Evolutionary conservation across 345 rosid genomes (phyloP), one percentile per base, ranked within the genome.

Genomic region (Iberis pinnata): DNA sequence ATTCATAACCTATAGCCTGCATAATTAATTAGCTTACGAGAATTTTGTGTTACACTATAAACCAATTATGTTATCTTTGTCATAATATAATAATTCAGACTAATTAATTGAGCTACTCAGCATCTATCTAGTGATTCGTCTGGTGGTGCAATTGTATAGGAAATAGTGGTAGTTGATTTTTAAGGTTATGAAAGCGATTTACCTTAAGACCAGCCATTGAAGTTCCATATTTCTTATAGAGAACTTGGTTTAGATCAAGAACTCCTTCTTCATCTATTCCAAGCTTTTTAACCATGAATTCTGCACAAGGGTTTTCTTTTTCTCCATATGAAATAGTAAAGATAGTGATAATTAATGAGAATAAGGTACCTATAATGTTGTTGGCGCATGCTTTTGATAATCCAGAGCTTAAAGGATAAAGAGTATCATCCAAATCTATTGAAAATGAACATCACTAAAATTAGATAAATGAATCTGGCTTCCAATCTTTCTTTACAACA

Each of bases 131-230:
- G n/a, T n/a, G n/a, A n/a, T n/a, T n/a, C n/a, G n/a, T n/a, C n/a
- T n/a, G n/a, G n/a, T n/a, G n/a, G n/a, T n/a, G n/a, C n/a, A n/a
- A n/a, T n/a, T n/a, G n/a, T n/a, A n/a, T n/a, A n/a, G n/a, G n/a
- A n/a, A n/a, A n/a, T n/a, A n/a, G n/a, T n/a, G n/a, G n/a, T n/a
- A 22, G 6, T 22, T 6, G 25, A 22, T 22, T 22, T 22, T 22
- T 6, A 22, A 22, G 6, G 25, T 22, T 27, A 27, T 12, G 10
- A 51, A 51, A 14, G 22, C 46, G 11, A 14, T 12, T 39, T 47
- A 86, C 97, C 90, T 77, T 75, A 18, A 89, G 85, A 58, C 97
- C 97, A 65, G 96, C 96, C 95, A 86, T 78, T 47, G 96, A 73
- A 53, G 96, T 89, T 39, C 96, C 96, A 65, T 82, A 82, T 47